phyloP scores from a whole-genome alignment of 306 rosid species.

The Trifolium subterraneum region DNA sequence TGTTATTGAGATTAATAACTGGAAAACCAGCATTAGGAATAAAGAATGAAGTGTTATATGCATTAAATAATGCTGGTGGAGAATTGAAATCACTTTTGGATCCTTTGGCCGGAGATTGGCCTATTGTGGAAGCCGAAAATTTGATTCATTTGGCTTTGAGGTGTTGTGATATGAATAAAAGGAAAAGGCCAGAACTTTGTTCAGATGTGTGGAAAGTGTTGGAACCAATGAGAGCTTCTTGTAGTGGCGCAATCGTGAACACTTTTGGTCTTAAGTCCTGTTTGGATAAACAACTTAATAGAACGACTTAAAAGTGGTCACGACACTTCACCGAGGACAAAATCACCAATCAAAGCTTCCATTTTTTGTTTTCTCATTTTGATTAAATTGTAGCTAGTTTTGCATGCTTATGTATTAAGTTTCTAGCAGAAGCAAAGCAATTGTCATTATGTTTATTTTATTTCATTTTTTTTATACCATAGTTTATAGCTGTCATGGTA shows the following conservation, averaged over 20 bases:
- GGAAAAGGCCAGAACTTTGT: slow-evolving; percentile 67
- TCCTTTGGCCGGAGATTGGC: slow-evolving; percentile 98
- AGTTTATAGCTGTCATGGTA: too few species aligned
- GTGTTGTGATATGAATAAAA: slow-evolving; percentile 72
- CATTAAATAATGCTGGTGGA: slow-evolving; percentile 53
- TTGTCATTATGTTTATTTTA: neutral
- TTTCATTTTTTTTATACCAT: neutral
- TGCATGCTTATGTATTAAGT: neutral
- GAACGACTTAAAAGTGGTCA: neutral
- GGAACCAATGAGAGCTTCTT: slow-evolving; percentile 54
- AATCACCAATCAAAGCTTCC: too few species aligned
- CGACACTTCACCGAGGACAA: neutral
- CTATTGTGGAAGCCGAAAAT: slow-evolving; percentile 70
- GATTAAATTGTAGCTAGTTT: neutral
- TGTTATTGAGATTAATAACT: slow-evolving; percentile 65
- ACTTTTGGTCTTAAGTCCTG: neutral
- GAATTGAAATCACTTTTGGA: slow-evolving; percentile 64
- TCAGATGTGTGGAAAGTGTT: slow-evolving; percentile 81
- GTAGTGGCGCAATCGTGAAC: neutral
- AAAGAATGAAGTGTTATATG: slow-evolving; percentile 59
- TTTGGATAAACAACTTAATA: neutral
- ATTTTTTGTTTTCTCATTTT: neutral
- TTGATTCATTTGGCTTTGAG: slow-evolving; percentile 74
- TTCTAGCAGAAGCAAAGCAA: neutral
- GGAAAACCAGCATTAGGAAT: slow-evolving; percentile 76